A percentile compares a stretch with the other conserved stretches of the same genome.
phyloP scores from a whole-genome alignment of 2,329 filamentous ascomycete genomes.

The Cordyceps fumosorosea region DNA sequence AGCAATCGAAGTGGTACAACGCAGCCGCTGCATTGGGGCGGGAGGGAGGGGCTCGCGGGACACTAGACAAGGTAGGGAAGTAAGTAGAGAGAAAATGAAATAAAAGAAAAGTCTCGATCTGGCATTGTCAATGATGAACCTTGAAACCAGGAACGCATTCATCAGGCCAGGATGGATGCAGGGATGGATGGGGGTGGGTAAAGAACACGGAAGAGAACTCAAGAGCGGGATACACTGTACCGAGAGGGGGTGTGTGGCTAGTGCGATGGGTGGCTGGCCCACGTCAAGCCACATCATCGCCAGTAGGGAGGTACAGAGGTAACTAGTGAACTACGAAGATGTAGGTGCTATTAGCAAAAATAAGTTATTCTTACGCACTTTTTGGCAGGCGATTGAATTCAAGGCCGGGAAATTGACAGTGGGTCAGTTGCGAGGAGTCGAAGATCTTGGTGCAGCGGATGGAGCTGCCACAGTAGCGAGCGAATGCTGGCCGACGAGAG shows the following conservation, averaged over 20 bases:
- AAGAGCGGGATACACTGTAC: no score
- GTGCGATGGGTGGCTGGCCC: not conserved
- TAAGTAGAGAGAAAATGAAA: not conserved
- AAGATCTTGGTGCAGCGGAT: slow-evolving; percentile 5
- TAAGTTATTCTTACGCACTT: not conserved
- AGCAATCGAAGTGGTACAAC: slow-evolving; percentile 7
- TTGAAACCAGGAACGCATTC: slow-evolving; percentile 12
- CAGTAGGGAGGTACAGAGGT: not conserved
- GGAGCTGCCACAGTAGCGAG: not conserved
- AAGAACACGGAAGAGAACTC: no score
- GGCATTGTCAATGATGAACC: slow-evolving; percentile 6
- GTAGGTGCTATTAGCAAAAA: no score
- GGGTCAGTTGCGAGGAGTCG: not conserved
- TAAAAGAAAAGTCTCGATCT: not conserved
- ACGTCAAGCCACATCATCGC: slow-evolving; percentile 3
- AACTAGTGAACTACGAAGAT: no score
- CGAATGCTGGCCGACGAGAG: not conserved
- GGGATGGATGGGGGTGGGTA: not conserved
- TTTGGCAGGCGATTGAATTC: not conserved
- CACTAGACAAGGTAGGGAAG: not conserved
- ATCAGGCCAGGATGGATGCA: not conserved
- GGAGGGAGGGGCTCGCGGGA: not conserved
- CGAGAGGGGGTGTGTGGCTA: not conserved
- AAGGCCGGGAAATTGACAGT: slow-evolving; percentile 10
- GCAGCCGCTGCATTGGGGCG: not conserved